Evolutionary conservation across 768 basidiomycete species (phyloP).

Genomic region (Russula sp.): DNA sequence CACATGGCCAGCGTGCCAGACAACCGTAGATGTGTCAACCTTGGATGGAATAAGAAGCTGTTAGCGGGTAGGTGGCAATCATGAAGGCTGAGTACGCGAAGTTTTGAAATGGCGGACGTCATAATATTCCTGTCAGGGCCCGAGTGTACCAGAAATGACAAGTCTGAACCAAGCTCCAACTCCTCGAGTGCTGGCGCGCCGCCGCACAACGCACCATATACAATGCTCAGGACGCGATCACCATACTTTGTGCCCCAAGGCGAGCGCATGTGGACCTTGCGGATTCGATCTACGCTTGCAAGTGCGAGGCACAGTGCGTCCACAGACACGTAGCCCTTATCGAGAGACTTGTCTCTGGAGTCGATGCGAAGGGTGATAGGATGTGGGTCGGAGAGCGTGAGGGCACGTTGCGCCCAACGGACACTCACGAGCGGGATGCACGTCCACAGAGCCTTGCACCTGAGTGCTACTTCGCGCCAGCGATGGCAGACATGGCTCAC

Average conservation of each 20-base stretch:
- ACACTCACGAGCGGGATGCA: conserved; percentile 11
- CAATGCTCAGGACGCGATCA: conserved; percentile 6
- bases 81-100: conserved; percentile 5
- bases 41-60: not conserved
- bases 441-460: conserved; percentile 15
- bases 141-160: not conserved
- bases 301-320: conserved; percentile 7
- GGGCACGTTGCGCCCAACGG: conserved; percentile 8
- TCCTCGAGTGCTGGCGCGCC: conserved; percentile 14
- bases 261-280: conserved; percentile 1
- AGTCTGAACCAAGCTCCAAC: conserved; percentile 7
- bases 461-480: conserved; percentile 16
- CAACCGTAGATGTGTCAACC: conserved; percentile 7
- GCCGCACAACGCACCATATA: not conserved
- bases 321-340: conserved; percentile 13
- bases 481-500: conserved; percentile 17
- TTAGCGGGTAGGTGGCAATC: not conserved
- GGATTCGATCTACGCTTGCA: not conserved
- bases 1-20: conserved; percentile 1
- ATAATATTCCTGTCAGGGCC: not conserved
- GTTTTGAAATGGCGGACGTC: not conserved
- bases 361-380: conserved; percentile 10
- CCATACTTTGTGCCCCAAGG: conserved; percentile 18
- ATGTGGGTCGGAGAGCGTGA: conserved; percentile 12
- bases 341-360: conserved; percentile 9